Percentiles rank a stretch among this genome's conserved stretches.
These are phyloP conservation scores for Termitomyces sp. DNA, from an alignment of 768 basidiomycete species.

Conservation along the genomic window DNA sequence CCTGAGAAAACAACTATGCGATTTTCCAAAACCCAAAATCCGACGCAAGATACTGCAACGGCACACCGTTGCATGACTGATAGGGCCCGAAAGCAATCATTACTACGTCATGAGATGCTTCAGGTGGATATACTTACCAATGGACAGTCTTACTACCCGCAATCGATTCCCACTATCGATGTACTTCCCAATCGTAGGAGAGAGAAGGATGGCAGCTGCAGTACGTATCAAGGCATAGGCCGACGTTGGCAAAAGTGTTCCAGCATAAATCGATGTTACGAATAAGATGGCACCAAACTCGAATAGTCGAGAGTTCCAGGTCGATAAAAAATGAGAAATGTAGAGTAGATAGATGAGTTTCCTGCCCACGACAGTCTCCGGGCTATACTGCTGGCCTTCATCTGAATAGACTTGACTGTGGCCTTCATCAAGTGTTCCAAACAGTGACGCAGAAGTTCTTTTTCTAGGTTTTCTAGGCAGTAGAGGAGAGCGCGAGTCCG, in stretches of 20 bases:
- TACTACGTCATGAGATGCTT: not conserved
- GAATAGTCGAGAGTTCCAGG: conserved; percentile 25
- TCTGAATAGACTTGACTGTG: not conserved
- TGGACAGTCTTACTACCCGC: conserved; percentile 17
- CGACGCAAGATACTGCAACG: conserved; percentile 16
- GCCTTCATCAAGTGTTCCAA: not conserved
- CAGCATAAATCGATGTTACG: conserved; percentile 17
- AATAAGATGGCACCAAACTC: conserved; percentile 24
- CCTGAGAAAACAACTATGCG: not conserved
- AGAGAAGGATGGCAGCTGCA: conserved; percentile 15
- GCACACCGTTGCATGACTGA: conserved; percentile 17
- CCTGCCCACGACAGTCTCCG: not conserved
- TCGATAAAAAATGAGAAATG: conserved; percentile 23
- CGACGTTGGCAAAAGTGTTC: conserved; percentile 21
- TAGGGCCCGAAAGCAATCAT: not conserved
- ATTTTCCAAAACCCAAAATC: conserved; percentile 11
- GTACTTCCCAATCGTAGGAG: conserved; percentile 16
- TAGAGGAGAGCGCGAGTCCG: not conserved
- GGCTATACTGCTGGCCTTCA: not conserved
- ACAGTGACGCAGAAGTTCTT: not conserved
- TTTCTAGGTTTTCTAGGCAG: not conserved
- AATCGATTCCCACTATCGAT: conserved; percentile 18
- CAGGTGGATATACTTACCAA: conserved; percentile 9
- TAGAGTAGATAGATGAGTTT: conserved; percentile 11
- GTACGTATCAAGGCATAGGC: conserved; percentile 20